Base-by-base conservation (phyloP, 495 filamentous ascomycete genomes). In the Sabuloglossum arenarium region DNA sequence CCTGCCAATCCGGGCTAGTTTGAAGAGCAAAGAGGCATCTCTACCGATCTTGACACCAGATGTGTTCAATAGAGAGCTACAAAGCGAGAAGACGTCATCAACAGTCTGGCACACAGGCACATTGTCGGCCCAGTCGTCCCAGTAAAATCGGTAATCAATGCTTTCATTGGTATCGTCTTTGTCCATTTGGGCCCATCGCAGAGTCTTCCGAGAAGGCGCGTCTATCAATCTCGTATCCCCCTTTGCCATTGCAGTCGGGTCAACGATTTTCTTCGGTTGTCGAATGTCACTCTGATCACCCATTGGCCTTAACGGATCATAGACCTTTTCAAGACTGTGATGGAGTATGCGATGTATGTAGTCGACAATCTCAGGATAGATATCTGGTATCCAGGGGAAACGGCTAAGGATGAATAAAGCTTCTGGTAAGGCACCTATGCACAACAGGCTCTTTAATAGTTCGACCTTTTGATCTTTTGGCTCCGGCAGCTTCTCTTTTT, bases 61-160 rank as follows among this genome's bases (percentile, higher is more conserved):
- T 25, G 88, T 70, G 58, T 90, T 89, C 23, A 94, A 71, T 27
- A 99, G 73, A 0, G 89, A 88, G 46, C 80, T 79, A 68, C 86
- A 94, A 11, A 99, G 78, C 1, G 79, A 76, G 62, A 97, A 91
- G 2, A 99, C 73, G 63, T 99, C 91, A 60, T 94, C 87, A 6
- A 94, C 77, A 3, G 72, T 82, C 64, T 94, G 88, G 63, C 91
- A 97, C 10, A 94, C 69, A 1, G 93, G 93, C 29, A 97, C 73
- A 59, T 88, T 90, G 59, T 97, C 90, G 10, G 83, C 74, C 93
- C 93, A 99, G 55, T 97, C 89, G 57, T 96, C 90, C 81, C 88
- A 95, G 68, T 97, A 99, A 65, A 93, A 97, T 27, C 84, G 76
- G 63, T 94, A 95, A 50, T 80, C 77, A 4, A 73, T 76, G 6